Percentiles rank a stretch among this genome's conserved stretches.
phyloP scores from a whole-genome alignment of 2,329 filamentous ascomycete genomes.

The Colletotrichum sp. region DNA sequence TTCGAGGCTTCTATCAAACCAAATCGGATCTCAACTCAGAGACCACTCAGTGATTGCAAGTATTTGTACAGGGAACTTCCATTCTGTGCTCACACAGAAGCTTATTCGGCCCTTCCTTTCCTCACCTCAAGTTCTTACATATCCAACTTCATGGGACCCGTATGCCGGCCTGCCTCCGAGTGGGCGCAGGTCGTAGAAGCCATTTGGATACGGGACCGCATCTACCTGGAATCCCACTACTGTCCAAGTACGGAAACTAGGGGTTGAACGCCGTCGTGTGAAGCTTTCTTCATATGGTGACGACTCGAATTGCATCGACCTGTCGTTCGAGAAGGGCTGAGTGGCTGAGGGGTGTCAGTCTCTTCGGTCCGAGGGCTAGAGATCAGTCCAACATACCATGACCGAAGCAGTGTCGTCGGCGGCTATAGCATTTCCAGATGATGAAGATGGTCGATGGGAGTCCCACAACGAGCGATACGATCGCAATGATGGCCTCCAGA shows the following conservation, averaged over 20 bases:
- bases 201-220: background rate
- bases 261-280: background rate
- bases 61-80: background rate
- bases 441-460: background rate
- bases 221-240: background rate
- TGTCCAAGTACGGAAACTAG: background rate
- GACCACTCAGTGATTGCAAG: too few species aligned
- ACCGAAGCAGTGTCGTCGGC: background rate
- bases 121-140: background rate
- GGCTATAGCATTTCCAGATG: background rate
- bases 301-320: background rate
- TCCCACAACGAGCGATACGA: background rate
- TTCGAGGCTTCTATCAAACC: background rate
- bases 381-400: background rate
- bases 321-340: background rate
- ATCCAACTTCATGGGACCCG: background rate
- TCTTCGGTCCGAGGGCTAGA: too few species aligned
- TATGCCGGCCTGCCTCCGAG: background rate
- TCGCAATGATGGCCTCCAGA: conserved; percentile 4
- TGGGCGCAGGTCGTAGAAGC: background rate
- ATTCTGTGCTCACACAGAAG: background rate
- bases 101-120: background rate
- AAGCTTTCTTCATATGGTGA: background rate
- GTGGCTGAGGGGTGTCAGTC: background rate
- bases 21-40: background rate